Base-by-base conservation (phyloP, 305 asterid genomes). In the Fraxinus sp. region DNA sequence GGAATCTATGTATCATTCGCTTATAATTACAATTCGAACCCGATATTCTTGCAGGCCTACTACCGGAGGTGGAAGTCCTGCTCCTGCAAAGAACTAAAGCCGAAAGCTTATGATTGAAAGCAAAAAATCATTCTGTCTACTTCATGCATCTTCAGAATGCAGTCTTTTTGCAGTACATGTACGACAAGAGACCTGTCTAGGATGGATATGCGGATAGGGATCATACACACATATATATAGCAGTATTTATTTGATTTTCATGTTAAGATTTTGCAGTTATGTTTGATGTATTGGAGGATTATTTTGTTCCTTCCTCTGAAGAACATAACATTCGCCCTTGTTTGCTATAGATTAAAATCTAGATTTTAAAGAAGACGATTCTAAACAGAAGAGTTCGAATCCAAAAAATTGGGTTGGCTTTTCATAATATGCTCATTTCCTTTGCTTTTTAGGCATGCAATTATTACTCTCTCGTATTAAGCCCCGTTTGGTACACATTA, bases 31-130 rank as follows among this genome's bases (percentile, higher is more conserved):
- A 77, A 78, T 16, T 68, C 18, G 28, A 68, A 39, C 14, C 11
- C 14, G 44, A 35, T 78, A 49, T 83, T 83, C 73, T 83, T 83
- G 84, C 90, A 94, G 98, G 88, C 97, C 98, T 62, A 94, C 98
- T 13, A 92, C 97, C 1, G 98, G 98, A 30, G 97, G 96, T 85
- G 93, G 84, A 82, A 76, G 79, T 83, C 84, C 90, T 24, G 84
- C 91, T 82, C 93, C 95, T 82, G 89, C 91, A 70, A 78, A 86
- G 78, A 88, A 91, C 39, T 91, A 85, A 89, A 73, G 78, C 36
- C 6, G 13, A 18, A 59, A 5, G 70, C 70, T 59, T 20, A 18
- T 14, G 59, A 59, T 59, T 22, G n/a, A 64, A 9, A 62, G 30
- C 70, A 7, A 77, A 33, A 22, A 74, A 18, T 10, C 24, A 0